These are phyloP conservation scores for Populus trichocarpa DNA, from an alignment of 441 rosid species.

Conservation along the genomic window DNA sequence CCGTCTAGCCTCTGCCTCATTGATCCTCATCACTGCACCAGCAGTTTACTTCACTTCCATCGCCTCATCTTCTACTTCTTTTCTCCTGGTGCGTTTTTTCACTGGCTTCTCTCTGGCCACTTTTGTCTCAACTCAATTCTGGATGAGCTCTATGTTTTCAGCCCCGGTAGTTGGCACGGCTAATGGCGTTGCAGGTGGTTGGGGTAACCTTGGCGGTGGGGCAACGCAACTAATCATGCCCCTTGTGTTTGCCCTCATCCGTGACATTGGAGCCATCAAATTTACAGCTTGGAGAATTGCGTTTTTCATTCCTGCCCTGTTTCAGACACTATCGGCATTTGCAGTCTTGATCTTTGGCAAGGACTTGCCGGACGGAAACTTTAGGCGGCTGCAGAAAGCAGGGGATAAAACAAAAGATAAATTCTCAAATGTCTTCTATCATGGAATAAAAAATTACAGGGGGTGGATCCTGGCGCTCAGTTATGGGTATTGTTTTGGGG, in stretches of 20 bases:
- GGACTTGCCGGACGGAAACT: constrained; percentile 32
- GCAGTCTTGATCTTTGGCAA: constrained; percentile 23
- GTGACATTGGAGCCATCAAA: constrained; percentile 14
- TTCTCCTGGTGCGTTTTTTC: constrained; percentile 8
- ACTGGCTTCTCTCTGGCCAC: constrained; percentile 11
- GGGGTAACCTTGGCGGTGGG: constrained; percentile 32
- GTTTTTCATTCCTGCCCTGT: constrained; percentile 27
- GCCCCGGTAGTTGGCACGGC: constrained; percentile 23
- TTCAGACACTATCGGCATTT: constrained; percentile 24
- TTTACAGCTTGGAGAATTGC: constrained; percentile 33
- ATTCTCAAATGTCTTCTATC: constrained; percentile 9
- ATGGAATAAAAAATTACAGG: constrained; percentile 28
- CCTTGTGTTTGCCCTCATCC: constrained; percentile 19
- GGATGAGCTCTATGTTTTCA: constrained; percentile 35
- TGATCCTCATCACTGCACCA: constrained; percentile 6
- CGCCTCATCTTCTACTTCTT: constrained; percentile 7
- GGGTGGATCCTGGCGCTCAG: constrained; percentile 29
- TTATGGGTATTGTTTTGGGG: constrained; percentile 29
- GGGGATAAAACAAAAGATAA: constrained; percentile 30
- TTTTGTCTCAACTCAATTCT: constrained; percentile 14
- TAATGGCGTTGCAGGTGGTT: constrained; percentile 28
- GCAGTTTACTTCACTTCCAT: constrained; percentile 16
- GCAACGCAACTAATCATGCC: constrained; percentile 35
- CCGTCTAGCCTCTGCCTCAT: constrained; percentile 11
- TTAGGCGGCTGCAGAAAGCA: constrained; percentile 15